Percentiles rank a stretch among this genome's conserved stretches.
These are phyloP conservation scores for Pseudogymnoascus sp. DNA, from an alignment of 2,329 filamentous ascomycete genomes.

Conservation along the genomic window DNA sequence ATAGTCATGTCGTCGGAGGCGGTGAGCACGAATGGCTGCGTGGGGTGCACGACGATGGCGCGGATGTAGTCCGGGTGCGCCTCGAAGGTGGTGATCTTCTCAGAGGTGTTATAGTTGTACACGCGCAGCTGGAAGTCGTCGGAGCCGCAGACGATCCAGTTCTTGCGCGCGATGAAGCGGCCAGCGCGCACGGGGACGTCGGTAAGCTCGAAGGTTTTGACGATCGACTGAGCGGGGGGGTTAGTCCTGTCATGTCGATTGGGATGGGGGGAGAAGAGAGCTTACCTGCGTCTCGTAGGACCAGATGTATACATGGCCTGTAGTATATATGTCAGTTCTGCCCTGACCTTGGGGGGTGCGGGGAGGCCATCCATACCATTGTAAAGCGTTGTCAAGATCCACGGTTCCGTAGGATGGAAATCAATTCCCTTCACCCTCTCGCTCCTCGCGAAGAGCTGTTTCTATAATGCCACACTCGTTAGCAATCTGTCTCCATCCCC, in stretches of 20 bases:
- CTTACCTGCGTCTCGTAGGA: conserved; percentile 67
- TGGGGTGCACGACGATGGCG: conserved; percentile 90
- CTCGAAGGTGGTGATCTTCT: conserved; percentile 96
- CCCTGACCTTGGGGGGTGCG: conserved; percentile 21
- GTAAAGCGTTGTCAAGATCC: conserved; percentile 93
- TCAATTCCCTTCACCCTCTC: conserved; percentile 97
- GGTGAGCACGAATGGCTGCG: conserved; percentile 90
- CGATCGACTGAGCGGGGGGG: conserved; percentile 59
- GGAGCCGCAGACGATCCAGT: conserved; percentile 95
- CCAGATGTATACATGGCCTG: conserved; percentile 98
- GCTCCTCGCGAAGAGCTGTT: conserved; percentile 77
- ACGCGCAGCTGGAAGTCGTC: conserved; percentile 84
- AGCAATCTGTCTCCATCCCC: neutral
- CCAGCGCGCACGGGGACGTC: conserved; percentile 96
- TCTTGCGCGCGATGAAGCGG: conserved; percentile 94
- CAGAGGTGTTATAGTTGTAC: conserved; percentile 99
- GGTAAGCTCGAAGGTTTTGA: conserved; percentile 98
- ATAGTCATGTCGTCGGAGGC: conserved; percentile 98
- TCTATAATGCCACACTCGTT: conserved; percentile 39
- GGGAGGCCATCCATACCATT: conserved; percentile 55
- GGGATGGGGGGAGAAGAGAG: too few species aligned
- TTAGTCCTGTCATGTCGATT: too few species aligned
- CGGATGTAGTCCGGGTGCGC: conserved; percentile 98
- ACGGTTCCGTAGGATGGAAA: conserved; percentile 94
- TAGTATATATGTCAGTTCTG: conserved; percentile 22